phyloP scores from a whole-genome alignment of 805 yeast genomes.

The Pichia deserticola region DNA sequence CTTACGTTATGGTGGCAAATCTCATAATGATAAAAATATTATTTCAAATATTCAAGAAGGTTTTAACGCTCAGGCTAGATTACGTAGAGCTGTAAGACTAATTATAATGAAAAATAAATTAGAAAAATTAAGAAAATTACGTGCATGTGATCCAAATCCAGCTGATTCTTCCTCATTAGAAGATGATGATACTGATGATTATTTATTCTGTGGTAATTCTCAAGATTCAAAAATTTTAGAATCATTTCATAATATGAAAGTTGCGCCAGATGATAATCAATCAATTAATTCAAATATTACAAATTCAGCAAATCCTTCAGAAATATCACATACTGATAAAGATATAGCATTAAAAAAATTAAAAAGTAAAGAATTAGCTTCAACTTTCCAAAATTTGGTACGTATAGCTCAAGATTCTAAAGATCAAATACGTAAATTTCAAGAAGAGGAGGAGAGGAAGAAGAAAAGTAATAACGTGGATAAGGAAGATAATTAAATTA shows the following conservation, averaged over 20 bases:
- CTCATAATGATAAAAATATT: constrained; percentile 41
- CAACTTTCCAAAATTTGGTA: constrained; percentile 27
- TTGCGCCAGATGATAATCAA: background rate
- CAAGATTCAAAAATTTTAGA: constrained; percentile 37
- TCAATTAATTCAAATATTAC: background rate
- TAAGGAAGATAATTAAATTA: background rate
- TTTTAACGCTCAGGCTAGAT: constrained; percentile 75
- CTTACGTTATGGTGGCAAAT: constrained; percentile 14
- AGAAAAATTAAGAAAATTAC: constrained; percentile 57
- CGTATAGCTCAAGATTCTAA: constrained; percentile 27
- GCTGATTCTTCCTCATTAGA: constrained; percentile 13
- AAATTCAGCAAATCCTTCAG: background rate
- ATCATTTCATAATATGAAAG: constrained; percentile 15
- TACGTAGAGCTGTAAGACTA: constrained; percentile 79
- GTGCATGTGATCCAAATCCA: constrained; percentile 37
- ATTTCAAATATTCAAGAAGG: constrained; percentile 75
- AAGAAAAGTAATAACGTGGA: background rate
- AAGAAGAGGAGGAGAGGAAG: constrained; percentile 17
- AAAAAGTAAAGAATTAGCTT: constrained; percentile 22
- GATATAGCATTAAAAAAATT: background rate
- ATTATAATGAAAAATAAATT: constrained; percentile 77
- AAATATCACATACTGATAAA: background rate
- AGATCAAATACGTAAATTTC: constrained; percentile 23
- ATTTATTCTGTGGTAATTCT: constrained; percentile 28
- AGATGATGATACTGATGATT: constrained; percentile 28